Base-by-base conservation (phyloP, 2,329 filamentous ascomycete species). In the Colletotrichum phormii region DNA sequence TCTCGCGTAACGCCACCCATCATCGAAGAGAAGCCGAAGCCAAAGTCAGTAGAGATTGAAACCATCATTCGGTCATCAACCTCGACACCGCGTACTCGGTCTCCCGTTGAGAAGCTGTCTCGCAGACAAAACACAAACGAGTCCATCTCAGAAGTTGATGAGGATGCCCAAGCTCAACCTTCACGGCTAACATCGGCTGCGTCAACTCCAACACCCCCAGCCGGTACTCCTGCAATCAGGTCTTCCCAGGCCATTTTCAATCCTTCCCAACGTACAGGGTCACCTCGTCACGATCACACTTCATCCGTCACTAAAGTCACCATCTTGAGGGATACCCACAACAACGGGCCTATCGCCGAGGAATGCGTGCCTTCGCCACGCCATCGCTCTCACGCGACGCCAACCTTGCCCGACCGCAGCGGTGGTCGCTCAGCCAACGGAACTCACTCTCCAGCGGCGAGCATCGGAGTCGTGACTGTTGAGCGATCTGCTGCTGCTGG, bases 81-180 rank as follows among this genome's bases (percentile, higher is more conserved):
- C 5, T 69, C 76, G 29, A 71, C 71, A 18, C 74, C 79, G 5
- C 76, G 78, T 53, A 78, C 79, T 22, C 77, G 80, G 22, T 79
- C 81, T n/a, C 78, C 80, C 2, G 77, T 80, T 12, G 81, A 83
- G 67, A 77, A 77, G 42, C 74, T 78, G 74, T 78, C 78, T 49
- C 78, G 78, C 29, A 77, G 77, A 37, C 60, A 78, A 74, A 74
- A 72, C 53, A 71, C 77, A 26, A 79, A 68, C 59, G 75, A 78
- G 22, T 83, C 84, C 0, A 86, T 87, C 49, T 86, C 85, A 0
- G 86, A 87, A 74, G 83, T 81, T 0, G 85, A 87, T 24, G 84
- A 87, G 64, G 80, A 74, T 35, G 72, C 73, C 4, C 78, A 77
- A n/a, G 66, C 74, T 13, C 74, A 74, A 49, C 64, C 71, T 3